Evolutionary conservation across 2,329 filamentous ascomycete genomes (phyloP).

Genomic region (Phyllosticta citrichinensis): DNA sequence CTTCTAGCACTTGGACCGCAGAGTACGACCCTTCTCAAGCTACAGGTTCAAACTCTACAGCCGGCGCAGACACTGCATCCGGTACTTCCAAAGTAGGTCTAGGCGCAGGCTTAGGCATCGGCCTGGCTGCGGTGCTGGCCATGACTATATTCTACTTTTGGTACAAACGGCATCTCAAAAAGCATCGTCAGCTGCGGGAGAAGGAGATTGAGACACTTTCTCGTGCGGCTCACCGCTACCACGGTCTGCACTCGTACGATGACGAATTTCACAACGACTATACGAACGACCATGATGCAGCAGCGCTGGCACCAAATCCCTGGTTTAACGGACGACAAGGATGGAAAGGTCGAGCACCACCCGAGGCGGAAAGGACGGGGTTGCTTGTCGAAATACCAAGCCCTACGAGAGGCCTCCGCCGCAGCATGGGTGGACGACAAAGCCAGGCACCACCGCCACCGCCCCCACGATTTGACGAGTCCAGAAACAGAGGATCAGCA

Average conservation of each 20-base stretch:
- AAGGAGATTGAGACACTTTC: constrained; percentile 45
- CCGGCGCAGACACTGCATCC: constrained; percentile 12
- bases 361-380: constrained; percentile 36
- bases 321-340: constrained; percentile 16
- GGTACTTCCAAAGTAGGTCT: constrained; percentile 35
- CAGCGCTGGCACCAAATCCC: constrained; percentile 1
- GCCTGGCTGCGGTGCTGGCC: constrained; percentile 31
- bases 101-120: constrained; percentile 35
- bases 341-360: constrained; percentile 21
- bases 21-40: constrained; percentile 41
- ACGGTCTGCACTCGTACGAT: background rate
- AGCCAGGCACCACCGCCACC: constrained; percentile 19
- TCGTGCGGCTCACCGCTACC: constrained; percentile 37
- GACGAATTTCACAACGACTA: background rate
- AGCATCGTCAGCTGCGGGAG: constrained; percentile 38
- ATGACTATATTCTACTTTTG: constrained; percentile 38
- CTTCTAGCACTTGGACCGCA: constrained; percentile 48
- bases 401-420: constrained; percentile 37
- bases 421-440: constrained; percentile 26
- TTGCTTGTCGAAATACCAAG: constrained; percentile 39
- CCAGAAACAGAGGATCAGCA: constrained; percentile 39
- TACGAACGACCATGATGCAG: constrained; percentile 2
- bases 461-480: constrained; percentile 36
- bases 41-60: background rate
- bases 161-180: constrained; percentile 33